Base-by-base conservation (phyloP, 371 early-diverging fungal species). In the Mortierella sp. region DNA sequence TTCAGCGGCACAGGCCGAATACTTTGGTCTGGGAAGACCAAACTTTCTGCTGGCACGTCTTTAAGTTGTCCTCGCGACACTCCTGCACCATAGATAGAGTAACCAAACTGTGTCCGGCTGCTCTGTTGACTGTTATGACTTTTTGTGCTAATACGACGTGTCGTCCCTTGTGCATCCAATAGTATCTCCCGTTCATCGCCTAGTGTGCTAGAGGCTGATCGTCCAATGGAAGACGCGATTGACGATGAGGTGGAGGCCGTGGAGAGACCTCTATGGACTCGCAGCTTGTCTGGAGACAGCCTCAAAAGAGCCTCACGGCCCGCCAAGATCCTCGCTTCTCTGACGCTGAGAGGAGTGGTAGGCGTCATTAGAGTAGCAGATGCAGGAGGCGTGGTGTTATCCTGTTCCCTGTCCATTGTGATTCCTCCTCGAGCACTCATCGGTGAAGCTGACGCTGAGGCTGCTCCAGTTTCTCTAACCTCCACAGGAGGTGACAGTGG, bases 1-100 rank as follows among this genome's bases (percentile, higher is more conserved):
- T 68, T 74, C 12, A 74, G 40, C 1, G 76, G 76, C 1, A 68
- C 50, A 12, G 76, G 69, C 3, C 69, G 64, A 21, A 74, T 41
- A 31, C 76, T 74, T 39, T 64, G 60, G 21, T 74, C 76, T 0
- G 76, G 76, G 21, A 74, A 74, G 6, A 64, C 58, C 21, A 74
- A 22, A 3, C 43, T 59, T 49, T 60, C 68, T 0, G 76, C 46
- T 0, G 25, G 45, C 2, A 68, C 45, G 21, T 68, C 60, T 27
- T 17, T 44, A 8, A 58, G 16, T 1, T 51, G 49, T 2, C 73
- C 67, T 1, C 73, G 57, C 31, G 54, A 58, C 8, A 51, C 67
- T 0, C 67, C 43, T 9, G 60, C 63, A 0, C 67, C 76, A 60
- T 51, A 60, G 21, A 60, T 31, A 4, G 64, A 68, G 17, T 31